Evolutionary conservation across 495 filamentous ascomycete species (phyloP).

Genomic region (Trichoderma asperelloides): DNA sequence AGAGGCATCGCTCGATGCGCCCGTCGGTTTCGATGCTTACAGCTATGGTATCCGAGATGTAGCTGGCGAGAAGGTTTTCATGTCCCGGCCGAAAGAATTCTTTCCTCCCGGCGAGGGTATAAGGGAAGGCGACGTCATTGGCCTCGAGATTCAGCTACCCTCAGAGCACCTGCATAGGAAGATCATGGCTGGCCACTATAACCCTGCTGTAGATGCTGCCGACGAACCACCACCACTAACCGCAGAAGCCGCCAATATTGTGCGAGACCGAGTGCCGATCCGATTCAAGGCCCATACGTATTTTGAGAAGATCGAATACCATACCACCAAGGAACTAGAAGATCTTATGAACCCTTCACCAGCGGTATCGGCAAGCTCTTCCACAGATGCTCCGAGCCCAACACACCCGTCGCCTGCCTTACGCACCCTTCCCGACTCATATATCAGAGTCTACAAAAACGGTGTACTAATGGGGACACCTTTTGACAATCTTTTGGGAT

Average conservation of each 20-base stretch:
- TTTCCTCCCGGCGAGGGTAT: constrained; percentile 63
- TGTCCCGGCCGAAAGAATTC: constrained; percentile 85
- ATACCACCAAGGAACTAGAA: constrained; percentile 79
- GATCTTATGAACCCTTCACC: constrained; percentile 70
- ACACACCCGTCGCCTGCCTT: constrained; percentile 64
- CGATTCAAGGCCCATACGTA: constrained; percentile 86
- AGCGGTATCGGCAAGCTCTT: constrained; percentile 28
- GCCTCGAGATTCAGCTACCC: constrained; percentile 84
- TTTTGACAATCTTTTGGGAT: constrained; percentile 82
- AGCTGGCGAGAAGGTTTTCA: constrained; percentile 82
- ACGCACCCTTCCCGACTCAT: constrained; percentile 76
- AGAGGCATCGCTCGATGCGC: constrained; percentile 84
- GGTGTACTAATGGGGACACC: constrained; percentile 77
- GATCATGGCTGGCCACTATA: constrained; percentile 78
- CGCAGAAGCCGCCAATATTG: constrained; percentile 56
- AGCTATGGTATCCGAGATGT: constrained; percentile 90
- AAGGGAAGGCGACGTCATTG: constrained; percentile 85
- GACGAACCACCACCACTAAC: constrained; percentile 41
- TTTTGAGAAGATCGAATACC: constrained; percentile 92
- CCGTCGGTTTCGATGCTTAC: constrained; percentile 92
- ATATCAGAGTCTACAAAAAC: constrained; percentile 87
- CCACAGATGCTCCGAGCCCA: constrained; percentile 48
- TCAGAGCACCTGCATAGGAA: constrained; percentile 76
- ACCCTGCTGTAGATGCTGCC: constrained; percentile 66
- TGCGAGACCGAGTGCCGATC: constrained; percentile 90